Percentiles rank a stretch among this genome's conserved stretches.
Evolutionary conservation across 257 asterid genomes (phyloP).

Genomic region (Forsythia viridissima): DNA sequence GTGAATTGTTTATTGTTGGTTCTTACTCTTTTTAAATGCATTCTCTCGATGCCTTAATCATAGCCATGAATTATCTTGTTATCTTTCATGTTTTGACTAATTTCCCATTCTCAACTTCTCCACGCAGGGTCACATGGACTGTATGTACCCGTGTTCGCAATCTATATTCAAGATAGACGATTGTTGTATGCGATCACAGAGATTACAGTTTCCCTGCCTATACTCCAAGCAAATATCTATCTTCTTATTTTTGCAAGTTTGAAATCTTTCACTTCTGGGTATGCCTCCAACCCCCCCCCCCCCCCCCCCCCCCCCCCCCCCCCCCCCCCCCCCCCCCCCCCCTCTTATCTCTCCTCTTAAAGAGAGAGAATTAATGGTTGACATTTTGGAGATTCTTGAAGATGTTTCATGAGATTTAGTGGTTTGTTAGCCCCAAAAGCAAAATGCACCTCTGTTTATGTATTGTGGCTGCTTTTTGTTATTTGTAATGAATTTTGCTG

Average conservation of each 20-base stretch:
- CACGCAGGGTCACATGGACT: conserved; percentile 27
- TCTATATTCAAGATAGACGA: conserved; percentile 5
- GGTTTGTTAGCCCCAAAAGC: not conserved
- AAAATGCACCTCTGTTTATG: not conserved
- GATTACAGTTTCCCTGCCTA: conserved; percentile 14
- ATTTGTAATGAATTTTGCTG: too few species aligned
- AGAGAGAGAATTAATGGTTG: not conserved
- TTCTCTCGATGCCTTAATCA: not conserved
- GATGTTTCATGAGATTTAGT: not conserved
- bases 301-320: too few species aligned
- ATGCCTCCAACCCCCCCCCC: not conserved
- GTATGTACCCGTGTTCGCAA: conserved; percentile 4
- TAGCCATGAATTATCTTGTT: not conserved
- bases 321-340: too few species aligned
- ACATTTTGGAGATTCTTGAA: not conserved
- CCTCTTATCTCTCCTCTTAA: not conserved
- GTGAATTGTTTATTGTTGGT: not conserved
- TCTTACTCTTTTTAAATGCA: not conserved
- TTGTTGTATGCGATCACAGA: conserved; percentile 7
- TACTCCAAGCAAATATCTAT: not conserved
- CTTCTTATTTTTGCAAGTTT: not conserved
- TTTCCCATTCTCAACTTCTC: not conserved
- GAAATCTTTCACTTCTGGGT: not conserved
- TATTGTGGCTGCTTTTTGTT: conserved; percentile 1
- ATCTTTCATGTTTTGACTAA: not conserved